Base-by-base conservation (phyloP, 768 basidiomycete genomes). In the Russula foetens region DNA sequence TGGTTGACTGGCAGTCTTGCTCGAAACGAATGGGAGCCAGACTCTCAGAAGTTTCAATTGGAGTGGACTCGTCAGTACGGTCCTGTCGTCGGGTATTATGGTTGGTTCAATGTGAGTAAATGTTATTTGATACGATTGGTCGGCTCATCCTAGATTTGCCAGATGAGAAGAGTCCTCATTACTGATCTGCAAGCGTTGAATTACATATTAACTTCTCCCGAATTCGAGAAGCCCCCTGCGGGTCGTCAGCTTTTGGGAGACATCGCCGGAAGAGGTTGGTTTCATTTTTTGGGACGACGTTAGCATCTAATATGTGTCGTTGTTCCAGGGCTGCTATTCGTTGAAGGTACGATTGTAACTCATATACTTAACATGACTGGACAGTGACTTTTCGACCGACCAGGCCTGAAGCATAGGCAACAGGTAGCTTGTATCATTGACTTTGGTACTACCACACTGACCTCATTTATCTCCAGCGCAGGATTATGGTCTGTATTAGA, bases 111-210 rank as follows among this genome's bases (percentile, higher is more conserved):
- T n/a, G 61, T n/a, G n/a, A n/a, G n/a, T 58, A 48, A 24, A 41
- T 26, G 41, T 2, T 15, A 24, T 38, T 46, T 26, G 4, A 26
- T 15, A 19, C 38, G 43, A 33, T 19, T 29, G 11, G 6, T 31
- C 26, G 43, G 21, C 6, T 23, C 50, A 19, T 38, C 29, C 6
- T n/a, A 41, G 24, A 7, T 17, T 33, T 41, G 11, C 23, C 47
- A 64, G 63, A 1, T 47, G 43, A 7, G 3, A 15, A 55, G 19
- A 5, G 38, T 63, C 43, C 0, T 28, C 17, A 49, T 39, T 11
- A 55, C 41, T 9, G 63, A 64, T 39, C 55, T 19, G 26, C 62
- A 53, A 21, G 61, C 63, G 14, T 38, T 63, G 38, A 63, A 58
- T 26, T 35, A 58, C 49, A 46, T 64, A 1, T 14, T 64, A 4